A percentile compares a stretch with the other conserved stretches of the same genome.
phyloP scores from a whole-genome alignment of 2,329 filamentous ascomycete species.

The Penicillium janthinellum region DNA sequence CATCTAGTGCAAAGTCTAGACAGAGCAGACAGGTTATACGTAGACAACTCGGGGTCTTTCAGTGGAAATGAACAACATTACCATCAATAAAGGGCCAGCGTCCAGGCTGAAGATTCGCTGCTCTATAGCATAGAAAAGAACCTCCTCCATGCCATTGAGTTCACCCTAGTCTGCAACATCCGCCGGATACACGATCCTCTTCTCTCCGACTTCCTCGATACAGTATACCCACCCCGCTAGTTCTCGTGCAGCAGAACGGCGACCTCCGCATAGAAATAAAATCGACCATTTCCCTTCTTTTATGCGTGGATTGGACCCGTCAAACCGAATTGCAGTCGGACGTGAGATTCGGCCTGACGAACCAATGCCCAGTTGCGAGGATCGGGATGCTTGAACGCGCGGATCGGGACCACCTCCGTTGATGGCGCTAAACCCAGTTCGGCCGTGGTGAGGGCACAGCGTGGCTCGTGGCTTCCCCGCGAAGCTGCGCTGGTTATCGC shows the following conservation, averaged over 20 bases:
- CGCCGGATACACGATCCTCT: slow-evolving; percentile 16
- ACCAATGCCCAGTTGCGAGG: slow-evolving; percentile 18
- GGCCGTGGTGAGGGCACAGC: slow-evolving; percentile 16
- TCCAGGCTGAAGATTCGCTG: not conserved
- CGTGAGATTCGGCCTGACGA: slow-evolving; percentile 18
- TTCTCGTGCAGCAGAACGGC: slow-evolving; percentile 9
- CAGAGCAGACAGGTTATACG: too few species aligned
- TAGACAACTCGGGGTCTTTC: too few species aligned
- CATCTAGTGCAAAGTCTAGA: too few species aligned
- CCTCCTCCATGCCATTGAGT: not conserved
- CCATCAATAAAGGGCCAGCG: too few species aligned
- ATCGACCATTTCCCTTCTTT: not conserved
- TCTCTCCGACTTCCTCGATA: not conserved
- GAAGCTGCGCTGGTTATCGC: slow-evolving; percentile 18
- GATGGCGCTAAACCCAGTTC: slow-evolving; percentile 7
- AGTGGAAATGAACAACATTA: too few species aligned
- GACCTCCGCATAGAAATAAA: slow-evolving; percentile 17
- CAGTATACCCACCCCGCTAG: not conserved
- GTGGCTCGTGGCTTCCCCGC: slow-evolving; percentile 23
- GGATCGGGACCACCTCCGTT: not conserved
- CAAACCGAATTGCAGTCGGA: slow-evolving; percentile 14
- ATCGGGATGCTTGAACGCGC: not conserved
- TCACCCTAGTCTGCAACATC: slow-evolving; percentile 10
- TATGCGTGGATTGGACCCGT: slow-evolving; percentile 10
- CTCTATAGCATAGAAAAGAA: not conserved